Evolutionary conservation across 208 protist genomes (phyloP).

Genomic region (Leishmania major): DNA sequence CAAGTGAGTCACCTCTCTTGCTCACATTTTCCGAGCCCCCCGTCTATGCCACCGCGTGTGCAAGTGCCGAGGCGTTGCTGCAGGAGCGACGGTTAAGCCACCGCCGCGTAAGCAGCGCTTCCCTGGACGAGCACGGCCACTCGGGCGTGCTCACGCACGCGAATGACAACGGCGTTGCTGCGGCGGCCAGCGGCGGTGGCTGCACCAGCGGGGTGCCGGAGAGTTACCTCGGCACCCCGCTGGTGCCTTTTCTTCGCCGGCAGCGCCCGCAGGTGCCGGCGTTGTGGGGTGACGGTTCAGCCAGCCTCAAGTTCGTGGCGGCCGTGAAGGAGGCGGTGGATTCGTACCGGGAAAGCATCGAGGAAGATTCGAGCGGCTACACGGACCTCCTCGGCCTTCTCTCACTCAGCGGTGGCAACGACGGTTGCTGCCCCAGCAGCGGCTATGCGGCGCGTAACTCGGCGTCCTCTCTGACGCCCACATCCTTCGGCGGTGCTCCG

Average conservation of each 20-base stretch:
- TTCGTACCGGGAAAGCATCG: constrained; percentile 34
- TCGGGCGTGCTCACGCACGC: neutral
- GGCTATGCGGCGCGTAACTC: neutral
- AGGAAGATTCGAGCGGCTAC: constrained; percentile 33
- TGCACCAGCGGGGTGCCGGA: constrained; percentile 7
- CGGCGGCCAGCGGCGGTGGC: neutral
- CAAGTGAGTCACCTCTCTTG: constrained; percentile 25
- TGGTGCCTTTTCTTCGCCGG: constrained; percentile 6
- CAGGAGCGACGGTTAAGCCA: constrained; percentile 17
- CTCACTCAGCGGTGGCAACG: constrained; percentile 3
- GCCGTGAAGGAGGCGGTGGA: constrained; percentile 39
- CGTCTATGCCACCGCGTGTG: constrained; percentile 22
- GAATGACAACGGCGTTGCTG: neutral
- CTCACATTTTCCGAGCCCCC: constrained; percentile 34
- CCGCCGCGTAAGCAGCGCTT: constrained; percentile 5
- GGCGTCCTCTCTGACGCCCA: neutral
- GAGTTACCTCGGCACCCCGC: constrained; percentile 14
- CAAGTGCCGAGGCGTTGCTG: constrained; percentile 23
- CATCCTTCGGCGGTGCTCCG: neutral
- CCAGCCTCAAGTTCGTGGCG: constrained; percentile 41
- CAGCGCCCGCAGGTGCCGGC: constrained; percentile 35
- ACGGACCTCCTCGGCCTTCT: constrained; percentile 35
- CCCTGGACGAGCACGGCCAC: constrained; percentile 12
- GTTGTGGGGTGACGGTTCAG: constrained; percentile 47
- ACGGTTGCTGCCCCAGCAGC: neutral